A percentile compares a stretch with the other conserved stretches of the same genome.
Evolutionary conservation across 352 stramenopile genomes (phyloP).

Genomic region (Phytophthora colocasiae): DNA sequence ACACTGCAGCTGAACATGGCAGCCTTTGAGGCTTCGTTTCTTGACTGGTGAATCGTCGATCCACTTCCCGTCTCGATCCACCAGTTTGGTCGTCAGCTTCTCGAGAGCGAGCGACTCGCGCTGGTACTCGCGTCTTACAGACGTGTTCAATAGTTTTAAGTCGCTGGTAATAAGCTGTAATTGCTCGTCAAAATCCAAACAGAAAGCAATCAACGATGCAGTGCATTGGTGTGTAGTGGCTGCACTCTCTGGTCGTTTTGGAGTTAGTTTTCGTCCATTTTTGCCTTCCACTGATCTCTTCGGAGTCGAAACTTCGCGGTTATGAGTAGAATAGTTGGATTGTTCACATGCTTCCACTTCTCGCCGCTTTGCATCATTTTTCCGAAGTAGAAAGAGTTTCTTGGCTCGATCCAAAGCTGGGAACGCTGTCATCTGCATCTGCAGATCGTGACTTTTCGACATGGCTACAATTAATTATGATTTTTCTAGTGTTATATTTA

Average conservation of each 20-base stretch:
- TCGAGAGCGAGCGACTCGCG: conserved; percentile 25
- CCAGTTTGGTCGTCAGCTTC: conserved; percentile 26
- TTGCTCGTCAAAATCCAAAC: conserved; percentile 33
- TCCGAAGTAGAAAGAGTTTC: no score
- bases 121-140: conserved; percentile 28
- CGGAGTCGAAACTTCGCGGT: no score
- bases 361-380: no score
- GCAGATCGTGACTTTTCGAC: conserved; percentile 16
- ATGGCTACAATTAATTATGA: conserved; percentile 16
- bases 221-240: conserved; percentile 5
- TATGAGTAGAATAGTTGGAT: no score
- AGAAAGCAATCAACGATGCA: conserved; percentile 20
- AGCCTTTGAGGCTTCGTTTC: neutral
- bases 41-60: neutral
- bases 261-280: neutral
- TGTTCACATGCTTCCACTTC: no score
- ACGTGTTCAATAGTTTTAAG: conserved; percentile 18
- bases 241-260: neutral
- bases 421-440: conserved; percentile 17
- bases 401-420: no score
- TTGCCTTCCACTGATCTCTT: neutral
- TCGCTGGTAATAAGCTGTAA: conserved; percentile 23
- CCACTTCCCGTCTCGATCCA: neutral
- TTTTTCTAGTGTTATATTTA: no score
- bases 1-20: conserved; percentile 12